phyloP scores from a whole-genome alignment of 2,329 filamentous ascomycete species.

The Pseudocercospora musae region DNA sequence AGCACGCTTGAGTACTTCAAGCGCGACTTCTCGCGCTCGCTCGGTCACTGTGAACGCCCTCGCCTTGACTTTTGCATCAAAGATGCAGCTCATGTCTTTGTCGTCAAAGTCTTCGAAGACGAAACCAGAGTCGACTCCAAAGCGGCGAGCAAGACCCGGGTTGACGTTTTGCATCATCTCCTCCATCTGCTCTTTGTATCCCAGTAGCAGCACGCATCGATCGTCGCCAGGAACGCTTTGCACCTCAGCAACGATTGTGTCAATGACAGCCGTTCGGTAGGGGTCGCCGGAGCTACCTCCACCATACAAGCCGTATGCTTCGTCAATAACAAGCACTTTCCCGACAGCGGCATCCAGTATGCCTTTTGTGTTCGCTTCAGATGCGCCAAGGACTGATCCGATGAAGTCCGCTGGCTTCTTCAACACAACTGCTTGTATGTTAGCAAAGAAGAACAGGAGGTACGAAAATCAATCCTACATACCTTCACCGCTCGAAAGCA shows the following conservation, averaged over 20 bases:
- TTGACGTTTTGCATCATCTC: slow-evolving; percentile 73
- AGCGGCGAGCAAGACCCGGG: slow-evolving; percentile 64
- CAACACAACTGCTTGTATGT: background rate
- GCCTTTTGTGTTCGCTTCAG: slow-evolving; percentile 68
- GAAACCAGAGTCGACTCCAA: slow-evolving; percentile 42
- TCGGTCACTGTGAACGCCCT: slow-evolving; percentile 48
- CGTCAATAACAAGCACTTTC: slow-evolving; percentile 77
- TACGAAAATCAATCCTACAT: background rate
- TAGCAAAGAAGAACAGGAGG: background rate
- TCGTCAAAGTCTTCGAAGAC: background rate
- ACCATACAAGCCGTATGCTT: slow-evolving; percentile 67
- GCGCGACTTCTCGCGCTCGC: slow-evolving; percentile 52
- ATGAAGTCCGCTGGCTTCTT: background rate
- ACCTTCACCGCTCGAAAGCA: background rate
- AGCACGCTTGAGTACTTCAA: slow-evolving; percentile 59
- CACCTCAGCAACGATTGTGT: background rate
- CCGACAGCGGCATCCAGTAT: slow-evolving; percentile 65
- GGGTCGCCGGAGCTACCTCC: slow-evolving; percentile 40
- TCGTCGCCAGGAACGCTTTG: slow-evolving; percentile 59
- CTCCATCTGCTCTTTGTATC: slow-evolving; percentile 67
- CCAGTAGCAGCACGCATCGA: slow-evolving; percentile 67
- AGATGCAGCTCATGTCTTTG: background rate
- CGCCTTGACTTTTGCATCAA: background rate
- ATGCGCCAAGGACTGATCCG: slow-evolving; percentile 54
- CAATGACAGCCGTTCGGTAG: background rate